phyloP scores from a whole-genome alignment of 495 filamentous ascomycete genomes.

The Penicillium salamii region DNA sequence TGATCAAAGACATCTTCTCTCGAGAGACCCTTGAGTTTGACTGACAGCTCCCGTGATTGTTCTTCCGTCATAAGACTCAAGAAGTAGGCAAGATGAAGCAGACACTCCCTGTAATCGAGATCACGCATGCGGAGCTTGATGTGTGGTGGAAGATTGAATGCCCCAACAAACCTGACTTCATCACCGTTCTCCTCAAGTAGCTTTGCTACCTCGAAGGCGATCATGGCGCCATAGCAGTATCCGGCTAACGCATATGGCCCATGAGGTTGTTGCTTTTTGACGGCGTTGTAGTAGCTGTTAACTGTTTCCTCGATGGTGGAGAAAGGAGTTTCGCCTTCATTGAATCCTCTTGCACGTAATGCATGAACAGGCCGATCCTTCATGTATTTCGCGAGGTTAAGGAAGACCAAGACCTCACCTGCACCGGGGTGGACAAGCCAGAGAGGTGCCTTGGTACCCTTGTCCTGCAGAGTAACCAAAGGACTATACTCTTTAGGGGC shows the following conservation, averaged over 20 bases:
- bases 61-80: slow-evolving; percentile 42
- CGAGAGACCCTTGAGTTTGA: slow-evolving; percentile 9
- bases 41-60: slow-evolving; percentile 18
- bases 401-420: slow-evolving; percentile 56
- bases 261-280: slow-evolving; percentile 44
- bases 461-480: slow-evolving; percentile 40
- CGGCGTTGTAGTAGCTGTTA: slow-evolving; percentile 38
- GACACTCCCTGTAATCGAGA: slow-evolving; percentile 42
- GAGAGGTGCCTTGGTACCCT: slow-evolving; percentile 48
- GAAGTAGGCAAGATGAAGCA: slow-evolving; percentile 51
- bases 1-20: slow-evolving; percentile 21
- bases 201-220: slow-evolving; percentile 56
- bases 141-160: slow-evolving; percentile 46
- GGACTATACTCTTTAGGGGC: slow-evolving; percentile 39
- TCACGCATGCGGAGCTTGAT: slow-evolving; percentile 51
- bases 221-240: slow-evolving; percentile 51
- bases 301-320: slow-evolving; percentile 30
- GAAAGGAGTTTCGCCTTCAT: slow-evolving; percentile 38
- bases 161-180: slow-evolving; percentile 26
- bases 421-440: slow-evolving; percentile 58
- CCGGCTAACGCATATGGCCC: slow-evolving; percentile 59
- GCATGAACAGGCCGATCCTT: slow-evolving; percentile 52
- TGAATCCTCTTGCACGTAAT: slow-evolving; percentile 52
- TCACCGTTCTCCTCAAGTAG: slow-evolving; percentile 33
- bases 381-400: slow-evolving; percentile 45